Base-by-base conservation (phyloP, 192 early-diverging fungal species). In the Coemansia nantahalensis region DNA sequence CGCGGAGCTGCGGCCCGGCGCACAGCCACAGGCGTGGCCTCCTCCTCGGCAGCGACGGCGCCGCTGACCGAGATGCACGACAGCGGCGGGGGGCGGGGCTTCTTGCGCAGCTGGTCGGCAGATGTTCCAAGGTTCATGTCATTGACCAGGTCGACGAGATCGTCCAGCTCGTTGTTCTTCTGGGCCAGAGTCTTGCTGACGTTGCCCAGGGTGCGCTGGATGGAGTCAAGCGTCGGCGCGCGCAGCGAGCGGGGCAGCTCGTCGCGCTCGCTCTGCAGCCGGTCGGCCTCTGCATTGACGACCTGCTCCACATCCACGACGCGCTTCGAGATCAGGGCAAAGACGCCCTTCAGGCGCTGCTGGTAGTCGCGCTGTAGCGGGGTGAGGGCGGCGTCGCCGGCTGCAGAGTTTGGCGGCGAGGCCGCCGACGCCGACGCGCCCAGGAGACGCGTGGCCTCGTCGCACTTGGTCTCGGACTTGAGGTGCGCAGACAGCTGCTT, bases 191-290 rank as follows among this genome's bases (percentile, higher is more conserved):
- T 58, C 28, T 53, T 28, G 39, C 52, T 51, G 38, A 73, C 63
- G 35, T 78, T 68, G 49, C 56, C 45, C 32, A 82, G 62, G 22
- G 62, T 59, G 33, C 78, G 78, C 39, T 75, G 75, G 30, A 80
- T 63, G 16, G 62, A 70, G 23, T 79, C 78, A 8, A 67, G 24
- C 6, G 69, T 65, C 2, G 74, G 71, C 5, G 57, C 54, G 26
- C 43, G 56, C 45, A 61, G 43, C 48, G 39, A 8, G 40, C 47
- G 38, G 48, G 56, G 45, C 51, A 68, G 38, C 12, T 40, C 46
- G 30, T 44, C 39, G 28, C 24, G 41, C n/a, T 22, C 43, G 40
- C 34, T 45, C 39, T 62, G 55, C 19, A 63, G 28, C 12, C 43
- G 40, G 22, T 51, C 56, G 2, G 51, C 42, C 36, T 62, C 51